Evolutionary conservation across 73 alveolate species (phyloP).

Genomic region (Stentor coeruleus): DNA sequence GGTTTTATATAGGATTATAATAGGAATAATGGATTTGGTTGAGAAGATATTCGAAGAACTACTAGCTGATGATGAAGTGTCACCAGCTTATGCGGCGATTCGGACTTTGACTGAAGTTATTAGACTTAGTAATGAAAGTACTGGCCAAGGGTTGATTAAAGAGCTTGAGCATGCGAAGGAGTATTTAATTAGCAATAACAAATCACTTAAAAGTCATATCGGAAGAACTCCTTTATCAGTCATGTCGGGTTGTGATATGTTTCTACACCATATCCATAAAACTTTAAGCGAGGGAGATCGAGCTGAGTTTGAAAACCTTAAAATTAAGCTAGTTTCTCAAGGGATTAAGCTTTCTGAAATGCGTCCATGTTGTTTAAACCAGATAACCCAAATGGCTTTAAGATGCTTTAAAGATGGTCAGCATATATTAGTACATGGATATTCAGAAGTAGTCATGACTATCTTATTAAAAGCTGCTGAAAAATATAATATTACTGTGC

Average conservation of each 20-base stretch:
- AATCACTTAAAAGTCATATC: neutral
- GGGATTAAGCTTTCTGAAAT: constrained; percentile 45
- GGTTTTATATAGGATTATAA: too few relatives aligned
- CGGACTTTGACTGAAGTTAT: constrained; percentile 33
- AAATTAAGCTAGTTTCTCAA: constrained; percentile 31
- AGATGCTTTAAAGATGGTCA: constrained; percentile 44
- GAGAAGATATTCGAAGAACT: neutral
- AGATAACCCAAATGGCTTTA: constrained; percentile 25
- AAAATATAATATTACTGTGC: constrained; percentile 56
- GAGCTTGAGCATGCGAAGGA: constrained; percentile 42
- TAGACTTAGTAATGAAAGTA: constrained; percentile 34
- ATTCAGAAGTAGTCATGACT: constrained; percentile 69
- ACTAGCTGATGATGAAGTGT: neutral
- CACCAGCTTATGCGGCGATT: constrained; percentile 35
- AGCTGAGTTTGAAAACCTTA: constrained; percentile 47
- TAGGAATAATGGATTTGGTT: neutral
- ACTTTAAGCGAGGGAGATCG: constrained; percentile 39
- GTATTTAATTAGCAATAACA: constrained; percentile 22
- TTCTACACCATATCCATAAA: constrained; percentile 49
- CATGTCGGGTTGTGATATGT: constrained; percentile 50
- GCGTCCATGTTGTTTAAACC: constrained; percentile 29
- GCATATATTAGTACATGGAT: constrained; percentile 83
- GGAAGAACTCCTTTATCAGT: constrained; percentile 42
- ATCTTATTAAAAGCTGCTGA: constrained; percentile 67
- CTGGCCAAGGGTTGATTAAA: constrained; percentile 51